These are phyloP conservation scores for Phytophthora agathidicida DNA, from an alignment of 352 stramenopile genomes.

Conservation along the genomic window DNA sequence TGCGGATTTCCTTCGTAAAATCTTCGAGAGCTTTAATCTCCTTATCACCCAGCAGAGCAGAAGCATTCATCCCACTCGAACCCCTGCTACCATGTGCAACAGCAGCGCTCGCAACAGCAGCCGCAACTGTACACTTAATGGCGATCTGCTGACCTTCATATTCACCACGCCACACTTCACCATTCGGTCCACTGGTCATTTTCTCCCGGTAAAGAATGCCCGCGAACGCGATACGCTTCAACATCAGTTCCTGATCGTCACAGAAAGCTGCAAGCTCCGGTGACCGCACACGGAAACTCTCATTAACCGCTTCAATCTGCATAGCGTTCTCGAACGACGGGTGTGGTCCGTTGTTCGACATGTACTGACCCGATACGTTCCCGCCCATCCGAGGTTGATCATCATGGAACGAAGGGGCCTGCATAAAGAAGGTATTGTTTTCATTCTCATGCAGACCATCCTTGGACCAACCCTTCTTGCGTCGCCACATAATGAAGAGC, in stretches of 20 bases:
- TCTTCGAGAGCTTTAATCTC: conserved; percentile 36
- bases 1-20: conserved; percentile 57
- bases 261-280: conserved; percentile 38
- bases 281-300: conserved; percentile 36
- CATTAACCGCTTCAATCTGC: conserved; percentile 44
- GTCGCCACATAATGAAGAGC: conserved; percentile 28
- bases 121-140: conserved; percentile 50
- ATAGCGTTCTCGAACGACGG: conserved; percentile 23
- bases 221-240: conserved; percentile 42
- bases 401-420: conserved; percentile 20
- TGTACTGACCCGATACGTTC: conserved; percentile 18
- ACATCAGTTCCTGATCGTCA: conserved; percentile 43
- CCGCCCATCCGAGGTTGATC: neutral
- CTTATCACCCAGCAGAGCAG: conserved; percentile 29
- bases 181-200: conserved; percentile 33
- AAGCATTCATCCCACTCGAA: conserved; percentile 15
- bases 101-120: conserved; percentile 9
- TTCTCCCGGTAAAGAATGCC: conserved; percentile 35
- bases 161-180: conserved; percentile 68
- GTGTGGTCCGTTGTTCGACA: conserved; percentile 28
- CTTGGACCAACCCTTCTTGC: conserved; percentile 21
- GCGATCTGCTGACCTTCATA: conserved; percentile 55
- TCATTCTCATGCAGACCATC: conserved; percentile 31
- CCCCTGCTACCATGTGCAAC: conserved; percentile 11
- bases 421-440: conserved; percentile 37